Base-by-base conservation (phyloP, 2,329 filamentous ascomycete species). In the Alternaria alternata region DNA sequence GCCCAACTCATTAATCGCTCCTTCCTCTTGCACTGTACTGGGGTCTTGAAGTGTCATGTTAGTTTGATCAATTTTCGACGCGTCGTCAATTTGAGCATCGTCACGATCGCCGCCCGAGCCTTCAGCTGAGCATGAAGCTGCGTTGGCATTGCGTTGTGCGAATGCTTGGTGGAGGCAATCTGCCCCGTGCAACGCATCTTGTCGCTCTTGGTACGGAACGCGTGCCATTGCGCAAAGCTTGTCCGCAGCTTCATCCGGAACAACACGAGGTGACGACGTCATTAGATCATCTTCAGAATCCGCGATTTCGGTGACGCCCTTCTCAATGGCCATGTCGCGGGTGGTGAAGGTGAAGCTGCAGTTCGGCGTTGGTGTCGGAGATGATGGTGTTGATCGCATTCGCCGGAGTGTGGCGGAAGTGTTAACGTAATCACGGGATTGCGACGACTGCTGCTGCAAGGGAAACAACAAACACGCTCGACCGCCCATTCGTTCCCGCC, bases 201-300 rank as follows among this genome's bases (percentile, higher is more conserved):
- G 70, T 63, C 54, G 54, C 51, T 65, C 70, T 69, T 71, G 68
- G 61, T 22, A 24, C 57, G 63, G 54, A 41, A 43, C 51, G 16
- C 39, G 46, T 44, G 54, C 39, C 51, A 57, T 53, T 59, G 65
- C 49, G 41, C 26, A 65, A 71, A 68, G 68, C 67, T 74, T 72
- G 59, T 70, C 64, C 44, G 42, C 48, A 49, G 49, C 57, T 51
- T 58, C 54, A 51, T 59, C 57, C 32, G 61, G 36, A 65, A 59
- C 57, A 32, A 46, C 42, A 54, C 56, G 42, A 34, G 72, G 74
- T 53, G 74, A 74, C 47, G 73, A 76, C 53, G 68, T 68, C 61
- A 75, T 59, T 2, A 59, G 68, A 64, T 77, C 75, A 7, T 76
- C 74, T 51, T 78, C 75, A 20, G 74, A 76, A 61, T 78, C 75